Base-by-base conservation (phyloP, 495 filamentous ascomycete genomes). In the Astrothelium macrocarpum region DNA sequence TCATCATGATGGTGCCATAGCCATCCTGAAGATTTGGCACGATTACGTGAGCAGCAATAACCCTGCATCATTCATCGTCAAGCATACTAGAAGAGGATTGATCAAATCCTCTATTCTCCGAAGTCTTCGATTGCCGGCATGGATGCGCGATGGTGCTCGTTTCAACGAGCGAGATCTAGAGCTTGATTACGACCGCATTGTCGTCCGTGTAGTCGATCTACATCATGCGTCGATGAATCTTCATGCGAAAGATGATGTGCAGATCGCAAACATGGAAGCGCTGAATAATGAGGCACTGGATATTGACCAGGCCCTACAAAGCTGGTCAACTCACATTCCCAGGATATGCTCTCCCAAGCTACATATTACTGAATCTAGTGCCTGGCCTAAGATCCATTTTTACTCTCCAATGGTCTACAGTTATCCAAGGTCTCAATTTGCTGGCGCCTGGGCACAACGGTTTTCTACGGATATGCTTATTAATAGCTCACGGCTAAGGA, bases 1-100 rank as follows among this genome's bases (percentile, higher is more conserved):
- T 18, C 71, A 73, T 67, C 63, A 68, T 64, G 67, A 67, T 64
- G 71, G 71, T 16, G 68, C 65, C 1, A 66, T 68, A 32, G 70
- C 70, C n/a, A 65, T 70, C 29, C 20, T 73, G 49, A 71, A 66
- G 45, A 14, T 67, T 14, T 73, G 70, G 70, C 49, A 65, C n/a
- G 65, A 73, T 26, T 34, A 63, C 0, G 20, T 45, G 1, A 61
- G 53, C 16, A 53, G 36, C 10, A 59, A 64, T 5, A 36, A 64
- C n/a, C n/a, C n/a, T n/a, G 56, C 66, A 9, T 64, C 65, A 2
- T 5, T 16, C n/a, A 65, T 70, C 29, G 61, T 73, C 25, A 66
- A 62, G 36, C 60, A 71, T 26, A 68, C 64, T 11, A 66, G 70
- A 58, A 59, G 70, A n/a, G 71, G 62, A 16, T n/a, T 69, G 60